Evolutionary conservation across 2,329 filamentous ascomycete species (phyloP).

Genomic region (Teratosphaeriaceae sp.): DNA sequence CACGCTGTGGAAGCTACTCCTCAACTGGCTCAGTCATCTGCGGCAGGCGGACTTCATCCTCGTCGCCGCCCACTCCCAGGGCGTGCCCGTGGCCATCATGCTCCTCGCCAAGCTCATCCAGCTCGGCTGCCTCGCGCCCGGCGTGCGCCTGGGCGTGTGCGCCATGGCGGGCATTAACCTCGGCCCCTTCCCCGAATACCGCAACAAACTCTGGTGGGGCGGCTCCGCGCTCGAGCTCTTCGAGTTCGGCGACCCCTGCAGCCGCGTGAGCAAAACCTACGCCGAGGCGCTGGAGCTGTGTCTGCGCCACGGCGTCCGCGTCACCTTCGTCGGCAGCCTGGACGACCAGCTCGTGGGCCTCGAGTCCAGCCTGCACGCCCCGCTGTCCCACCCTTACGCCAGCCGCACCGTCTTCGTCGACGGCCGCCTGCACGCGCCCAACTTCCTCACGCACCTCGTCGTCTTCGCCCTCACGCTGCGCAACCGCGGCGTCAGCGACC

Average conservation of each 20-base stretch:
- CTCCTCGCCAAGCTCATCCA: conserved; percentile 87
- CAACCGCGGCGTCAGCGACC: conserved; percentile 87
- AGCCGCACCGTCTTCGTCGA: conserved; percentile 96
- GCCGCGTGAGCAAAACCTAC: conserved; percentile 75
- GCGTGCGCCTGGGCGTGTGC: conserved; percentile 74
- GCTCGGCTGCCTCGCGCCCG: conserved; percentile 69
- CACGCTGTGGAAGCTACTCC: conserved; percentile 84
- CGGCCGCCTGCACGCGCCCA: conserved; percentile 81
- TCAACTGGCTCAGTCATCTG: conserved; percentile 93
- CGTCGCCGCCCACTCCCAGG: conserved; percentile 91
- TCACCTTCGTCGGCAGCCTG: conserved; percentile 88
- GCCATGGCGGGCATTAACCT: conserved; percentile 87
- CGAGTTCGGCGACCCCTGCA: conserved; percentile 80
- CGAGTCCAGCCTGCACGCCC: conserved; percentile 85
- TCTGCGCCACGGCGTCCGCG: conserved; percentile 69
- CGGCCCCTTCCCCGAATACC: conserved; percentile 89
- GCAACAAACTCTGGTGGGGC: conserved; percentile 79
- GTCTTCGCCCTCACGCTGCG: conserved; percentile 90
- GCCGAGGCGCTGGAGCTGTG: conserved; percentile 66
- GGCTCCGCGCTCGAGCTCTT: conserved; percentile 91
- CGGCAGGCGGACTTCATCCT: conserved; percentile 82
- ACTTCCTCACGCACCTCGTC: conserved; percentile 89
- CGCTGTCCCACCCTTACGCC: conserved; percentile 83
- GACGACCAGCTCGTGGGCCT: conserved; percentile 94
- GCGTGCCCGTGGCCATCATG: conserved; percentile 90